Base-by-base conservation (phyloP, 179 eudicot genomes). In the Patellifolia procumbens region DNA sequence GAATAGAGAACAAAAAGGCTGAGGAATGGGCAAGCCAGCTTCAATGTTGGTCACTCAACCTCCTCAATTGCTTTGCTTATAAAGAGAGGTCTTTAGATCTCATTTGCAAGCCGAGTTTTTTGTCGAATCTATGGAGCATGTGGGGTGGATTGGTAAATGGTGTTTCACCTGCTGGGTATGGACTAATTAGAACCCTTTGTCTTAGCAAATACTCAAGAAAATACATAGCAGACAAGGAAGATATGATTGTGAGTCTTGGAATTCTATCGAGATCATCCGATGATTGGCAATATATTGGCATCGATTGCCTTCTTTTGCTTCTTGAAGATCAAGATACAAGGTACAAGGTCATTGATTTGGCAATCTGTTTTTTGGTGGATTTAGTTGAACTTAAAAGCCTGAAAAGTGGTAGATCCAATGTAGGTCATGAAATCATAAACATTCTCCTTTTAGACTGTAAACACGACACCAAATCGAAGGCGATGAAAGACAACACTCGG, bases 21-120 rank as follows among this genome's bases (percentile, higher is more conserved):
- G 96, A 89, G 82, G 91, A 89, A 80, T 91, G 96, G 96, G 91
- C 91, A 32, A 86, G 93, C 69, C 93, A 91, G 72, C 80, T 89
- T 2, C 96, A 88, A 58, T 81, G 90, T 62, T 89, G 93, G 93
- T 88, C 86, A 31, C 62, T 91, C 15, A 82, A 84, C 65, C 82
- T 91, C 35, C 53, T 91, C 26, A 87, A 89, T 58, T 78, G 88
- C 35, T 91, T 91, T 71, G 91, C 85, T 0, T 52, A 73, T 22
- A 89, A 81, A 74, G 85, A 77, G 42, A 85, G 85, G 55, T 78
- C 83, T 61, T 73, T 91, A 31, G 51, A 79, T 59, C 64, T 81
- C 15, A 86, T 91, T 8, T 89, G 90, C 72, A 79, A 70, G 11
- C 72, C 65, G 49, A 78, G 62, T 3, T 91, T 88, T 79, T 53